These are phyloP conservation scores for Malassezia slooffiae DNA, from an alignment of 1,284 basidiomycete genomes.

Conservation along the genomic window DNA sequence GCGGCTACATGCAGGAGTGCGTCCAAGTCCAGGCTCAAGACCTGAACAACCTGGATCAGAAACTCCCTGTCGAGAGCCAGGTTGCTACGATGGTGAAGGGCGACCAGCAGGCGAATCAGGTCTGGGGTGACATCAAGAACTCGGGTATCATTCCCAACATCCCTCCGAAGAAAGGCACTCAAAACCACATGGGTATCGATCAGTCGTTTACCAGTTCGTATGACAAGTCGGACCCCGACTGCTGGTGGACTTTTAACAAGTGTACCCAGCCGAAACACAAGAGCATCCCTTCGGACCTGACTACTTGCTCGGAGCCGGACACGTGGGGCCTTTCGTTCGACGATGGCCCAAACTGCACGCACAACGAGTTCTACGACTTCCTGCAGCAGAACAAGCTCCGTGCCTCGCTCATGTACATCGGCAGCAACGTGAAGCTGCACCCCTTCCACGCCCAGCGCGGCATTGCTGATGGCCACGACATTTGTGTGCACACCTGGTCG, in stretches of 20 bases:
- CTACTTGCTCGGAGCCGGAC: conserved; percentile 48
- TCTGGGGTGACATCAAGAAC: conserved; percentile 34
- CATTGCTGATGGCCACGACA: conserved; percentile 37
- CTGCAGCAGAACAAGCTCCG: conserved; percentile 50
- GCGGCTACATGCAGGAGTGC: too few species aligned
- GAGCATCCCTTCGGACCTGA: conserved; percentile 46
- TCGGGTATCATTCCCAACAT: conserved; percentile 39
- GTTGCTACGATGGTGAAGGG: conserved; percentile 45
- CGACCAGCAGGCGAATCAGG: conserved; percentile 45
- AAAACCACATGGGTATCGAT: conserved; percentile 10
- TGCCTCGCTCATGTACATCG: conserved; percentile 51
- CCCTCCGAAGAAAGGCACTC: conserved; percentile 32
- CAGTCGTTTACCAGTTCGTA: conserved; percentile 16
- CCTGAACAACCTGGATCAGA: conserved; percentile 32
- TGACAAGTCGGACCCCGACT: conserved; percentile 30
- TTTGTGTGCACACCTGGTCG: conserved; percentile 47
- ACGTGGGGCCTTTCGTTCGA: conserved; percentile 53
- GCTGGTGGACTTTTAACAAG: conserved; percentile 36
- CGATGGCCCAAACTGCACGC: conserved; percentile 50
- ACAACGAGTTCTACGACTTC: conserved; percentile 53
- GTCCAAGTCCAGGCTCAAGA: too few species aligned
- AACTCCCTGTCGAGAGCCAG: conserved; percentile 43
- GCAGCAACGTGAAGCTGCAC: conserved; percentile 53
- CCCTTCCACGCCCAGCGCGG: conserved; percentile 52
- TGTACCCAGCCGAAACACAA: conserved; percentile 41